A percentile compares a stretch with the other conserved stretches of the same genome.
These are phyloP conservation scores for Ogataea methylovora DNA, from an alignment of 805 yeast genomes.

Conservation along the genomic window DNA sequence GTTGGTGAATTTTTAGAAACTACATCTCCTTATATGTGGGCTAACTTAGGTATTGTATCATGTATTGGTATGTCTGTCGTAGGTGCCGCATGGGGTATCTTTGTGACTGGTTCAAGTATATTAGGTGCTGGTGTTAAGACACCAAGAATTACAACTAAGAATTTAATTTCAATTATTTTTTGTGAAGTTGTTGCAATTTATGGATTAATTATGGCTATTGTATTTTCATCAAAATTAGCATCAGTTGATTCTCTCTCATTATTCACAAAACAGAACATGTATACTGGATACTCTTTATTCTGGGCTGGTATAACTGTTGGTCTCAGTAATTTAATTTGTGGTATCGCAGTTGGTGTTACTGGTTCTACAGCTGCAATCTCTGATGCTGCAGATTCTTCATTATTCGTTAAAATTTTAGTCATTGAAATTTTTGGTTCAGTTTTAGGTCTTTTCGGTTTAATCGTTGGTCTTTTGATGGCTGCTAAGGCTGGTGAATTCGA, in stretches of 20 bases:
- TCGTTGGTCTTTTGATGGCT: constrained; percentile 96
- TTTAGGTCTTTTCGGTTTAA: constrained; percentile 89
- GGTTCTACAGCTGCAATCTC: constrained; percentile 98
- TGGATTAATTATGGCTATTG: constrained; percentile 96
- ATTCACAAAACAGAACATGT: constrained; percentile 75
- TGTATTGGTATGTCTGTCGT: constrained; percentile 93
- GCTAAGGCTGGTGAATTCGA: constrained; percentile 87
- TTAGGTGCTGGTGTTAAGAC: constrained; percentile 98
- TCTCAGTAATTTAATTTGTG: constrained; percentile 86
- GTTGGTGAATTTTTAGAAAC: constrained; percentile 80
- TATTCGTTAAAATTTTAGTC: constrained; percentile 92
- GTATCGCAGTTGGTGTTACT: constrained; percentile 93
- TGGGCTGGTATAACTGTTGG: constrained; percentile 99
- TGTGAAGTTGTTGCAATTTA: constrained; percentile 99
- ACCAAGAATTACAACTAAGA: constrained; percentile 95
- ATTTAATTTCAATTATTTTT: constrained; percentile 91
- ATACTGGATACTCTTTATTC: constrained; percentile 90
- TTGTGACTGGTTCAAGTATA: constrained; percentile 89
- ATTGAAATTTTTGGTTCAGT: constrained; percentile 97
- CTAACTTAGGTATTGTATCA: constrained; percentile 76
- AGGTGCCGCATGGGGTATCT: constrained; percentile 99
- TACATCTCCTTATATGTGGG: constrained; percentile 97
- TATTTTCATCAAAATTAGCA: constrained; percentile 81
- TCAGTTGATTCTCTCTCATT: constrained; percentile 58
- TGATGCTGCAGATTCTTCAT: constrained; percentile 94